These are phyloP conservation scores for Kandelia obovata DNA, from an alignment of 345 rosid genomes.

Conservation along the genomic window DNA sequence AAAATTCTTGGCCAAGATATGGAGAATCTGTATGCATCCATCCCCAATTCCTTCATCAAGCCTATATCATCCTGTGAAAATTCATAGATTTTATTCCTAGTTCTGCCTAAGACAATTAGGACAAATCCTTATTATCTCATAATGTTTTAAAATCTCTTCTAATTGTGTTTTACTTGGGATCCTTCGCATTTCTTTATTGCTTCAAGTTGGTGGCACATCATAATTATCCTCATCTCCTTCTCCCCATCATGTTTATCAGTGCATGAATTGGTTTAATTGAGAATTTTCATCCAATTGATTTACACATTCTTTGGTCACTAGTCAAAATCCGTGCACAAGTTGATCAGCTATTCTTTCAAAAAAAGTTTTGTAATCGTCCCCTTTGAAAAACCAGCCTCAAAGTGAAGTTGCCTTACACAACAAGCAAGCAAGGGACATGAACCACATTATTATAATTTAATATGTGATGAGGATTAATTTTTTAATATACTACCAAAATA, in stretches of 20 bases:
- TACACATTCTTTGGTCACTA: slow-evolving; percentile 1
- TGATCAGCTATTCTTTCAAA: neutral
- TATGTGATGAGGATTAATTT: no score
- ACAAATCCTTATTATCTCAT: no score
- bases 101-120: neutral
- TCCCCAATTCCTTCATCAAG: slow-evolving; percentile 81
- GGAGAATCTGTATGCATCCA: slow-evolving; percentile 92
- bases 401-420: neutral
- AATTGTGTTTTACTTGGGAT: no score
- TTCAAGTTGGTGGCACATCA: slow-evolving; percentile 26
- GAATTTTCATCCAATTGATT: slow-evolving; percentile 19
- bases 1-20: slow-evolving; percentile 94
- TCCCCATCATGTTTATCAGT: neutral
- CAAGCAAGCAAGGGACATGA: neutral
- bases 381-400: neutral
- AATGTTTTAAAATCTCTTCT: no score
- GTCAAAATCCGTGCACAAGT: neutral
- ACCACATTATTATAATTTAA: no score
- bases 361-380: slow-evolving; percentile 12
- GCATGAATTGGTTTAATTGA: neutral
- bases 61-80: slow-evolving; percentile 62
- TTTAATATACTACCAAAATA: no score
- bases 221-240: slow-evolving; percentile 15
- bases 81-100: neutral
- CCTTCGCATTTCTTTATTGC: neutral